phyloP scores from a whole-genome alignment of 495 filamentous ascomycete genomes.

The Aspergillus ostianus region DNA sequence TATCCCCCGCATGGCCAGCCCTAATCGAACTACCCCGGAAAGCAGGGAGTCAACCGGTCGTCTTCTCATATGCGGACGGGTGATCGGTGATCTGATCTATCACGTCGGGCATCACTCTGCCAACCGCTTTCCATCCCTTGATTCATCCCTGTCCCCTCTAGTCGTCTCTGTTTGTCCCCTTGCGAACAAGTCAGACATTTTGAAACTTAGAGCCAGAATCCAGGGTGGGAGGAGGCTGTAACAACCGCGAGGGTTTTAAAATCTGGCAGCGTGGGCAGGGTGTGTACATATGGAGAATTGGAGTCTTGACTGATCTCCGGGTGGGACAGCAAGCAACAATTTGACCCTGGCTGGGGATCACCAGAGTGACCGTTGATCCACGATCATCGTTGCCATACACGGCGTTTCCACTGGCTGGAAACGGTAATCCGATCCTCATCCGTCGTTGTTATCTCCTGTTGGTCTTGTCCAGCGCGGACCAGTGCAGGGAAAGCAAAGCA shows the following conservation, averaged over 20 bases:
- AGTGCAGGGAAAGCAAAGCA: background rate
- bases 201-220: background rate
- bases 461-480: too few relatives aligned
- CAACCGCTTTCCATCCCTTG: constrained; percentile 9
- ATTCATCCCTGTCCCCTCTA: constrained; percentile 18
- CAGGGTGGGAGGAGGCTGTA: background rate
- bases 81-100: background rate
- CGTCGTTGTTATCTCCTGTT: too few relatives aligned
- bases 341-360: background rate
- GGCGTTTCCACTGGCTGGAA: too few relatives aligned
- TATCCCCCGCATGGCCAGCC: background rate
- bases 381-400: background rate
- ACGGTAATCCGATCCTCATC: too few relatives aligned
- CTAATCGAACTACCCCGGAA: background rate
- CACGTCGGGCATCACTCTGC: constrained; percentile 9
- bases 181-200: constrained; percentile 10
- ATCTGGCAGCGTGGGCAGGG: background rate
- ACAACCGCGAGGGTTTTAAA: background rate
- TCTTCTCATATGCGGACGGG: background rate
- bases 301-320: background rate
- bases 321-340: background rate
- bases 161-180: constrained; percentile 4
- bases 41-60: background rate
- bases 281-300: too few relatives aligned
- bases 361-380: background rate